Evolutionary conservation across 768 basidiomycete species (phyloP), one percentile per base, ranked within the genome.

Genomic region (Fomitopsis pulvina): DNA sequence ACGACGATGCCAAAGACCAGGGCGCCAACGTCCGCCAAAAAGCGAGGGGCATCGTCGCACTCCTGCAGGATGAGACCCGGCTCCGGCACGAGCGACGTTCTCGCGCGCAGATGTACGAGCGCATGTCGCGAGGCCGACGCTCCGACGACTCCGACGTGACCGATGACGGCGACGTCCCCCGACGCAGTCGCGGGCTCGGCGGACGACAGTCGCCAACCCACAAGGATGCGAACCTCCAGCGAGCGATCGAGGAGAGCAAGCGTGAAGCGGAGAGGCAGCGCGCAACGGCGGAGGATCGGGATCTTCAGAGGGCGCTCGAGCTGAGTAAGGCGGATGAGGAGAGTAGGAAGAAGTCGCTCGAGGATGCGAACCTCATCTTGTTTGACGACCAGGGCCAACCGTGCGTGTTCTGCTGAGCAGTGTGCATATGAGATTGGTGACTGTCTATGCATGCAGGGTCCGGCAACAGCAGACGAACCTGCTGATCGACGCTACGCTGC

Each of bases 11-110:
- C 45, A 96, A 96, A 66, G 96, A 99, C 64, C 92, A 96, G 61
- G 96, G 96, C 29, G 92, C 92, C 18, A 99, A 98, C 67, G 91
- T 94, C 14, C 81, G 92, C 21, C 91, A 94, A 66, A 93, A 95
- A 69, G 96, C 96, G 11, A 98, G 98, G 65, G 96, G 98, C 58
- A 97, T 99, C 66, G 93, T 92, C 32, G 93, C 92, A 62, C 79
- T 98, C 11, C 76, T 99, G 24, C 76, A 80, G 64, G 96, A 99
- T 63, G 84, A 95, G 48, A 68, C 73, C 1, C 83, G 96, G 9
- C 77, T 99, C 41, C 79, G 91, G 10, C 82, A 89, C 55, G 93
- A 95, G 65, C 80, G 96, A 27, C 77, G 83, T 16, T 77, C 81
- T 34, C 77, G 93, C 21, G 92, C 94, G 2, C 75, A 78, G 44